phyloP scores from a whole-genome alignment of 2,329 filamentous ascomycete genomes.

The Aureobasidium zeae region DNA sequence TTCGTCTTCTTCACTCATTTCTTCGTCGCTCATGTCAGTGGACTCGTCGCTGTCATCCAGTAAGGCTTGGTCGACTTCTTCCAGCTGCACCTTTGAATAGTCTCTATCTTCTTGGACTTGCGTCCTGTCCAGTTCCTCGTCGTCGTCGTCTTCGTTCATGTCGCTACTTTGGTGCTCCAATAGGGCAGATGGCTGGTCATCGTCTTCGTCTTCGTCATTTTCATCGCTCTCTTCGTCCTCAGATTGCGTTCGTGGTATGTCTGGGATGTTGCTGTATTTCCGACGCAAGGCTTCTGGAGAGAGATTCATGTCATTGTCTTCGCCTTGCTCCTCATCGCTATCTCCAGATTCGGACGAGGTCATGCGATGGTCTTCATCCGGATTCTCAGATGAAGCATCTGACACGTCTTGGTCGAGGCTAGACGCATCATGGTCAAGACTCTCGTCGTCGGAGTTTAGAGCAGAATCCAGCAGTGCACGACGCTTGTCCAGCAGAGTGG shows the following conservation, averaged over 20 bases:
- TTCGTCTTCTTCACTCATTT: conserved; percentile 29
- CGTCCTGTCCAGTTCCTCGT: conserved; percentile 5
- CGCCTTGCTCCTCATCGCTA: conserved; percentile 43
- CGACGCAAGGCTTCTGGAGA: conserved; percentile 59
- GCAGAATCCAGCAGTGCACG: conserved; percentile 23
- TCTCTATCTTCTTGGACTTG: conserved; percentile 6
- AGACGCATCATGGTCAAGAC: conserved; percentile 37
- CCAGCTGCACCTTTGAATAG: conserved; percentile 29
- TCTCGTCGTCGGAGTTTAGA: conserved; percentile 32
- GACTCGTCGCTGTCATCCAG: conserved; percentile 35
- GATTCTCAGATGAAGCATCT: conserved; percentile 33
- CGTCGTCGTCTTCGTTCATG: neutral
- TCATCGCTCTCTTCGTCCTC: conserved; percentile 26
- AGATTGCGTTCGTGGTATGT: conserved; percentile 22
- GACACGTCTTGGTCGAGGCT: conserved; percentile 20
- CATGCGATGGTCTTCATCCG: conserved; percentile 41
- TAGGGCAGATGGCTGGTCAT: neutral
- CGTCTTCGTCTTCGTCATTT: conserved; percentile 22
- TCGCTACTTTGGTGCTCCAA: conserved; percentile 3
- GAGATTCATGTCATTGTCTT: conserved; percentile 52
- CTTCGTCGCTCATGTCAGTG: conserved; percentile 31
- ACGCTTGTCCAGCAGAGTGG: conserved; percentile 58
- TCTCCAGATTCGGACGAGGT: conserved; percentile 58
- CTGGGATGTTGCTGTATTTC: conserved; percentile 60
- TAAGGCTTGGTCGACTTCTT: conserved; percentile 32